These are phyloP conservation scores for Fraxinus sp. DNA, from an alignment of 305 asterid genomes.

Conservation along the genomic window DNA sequence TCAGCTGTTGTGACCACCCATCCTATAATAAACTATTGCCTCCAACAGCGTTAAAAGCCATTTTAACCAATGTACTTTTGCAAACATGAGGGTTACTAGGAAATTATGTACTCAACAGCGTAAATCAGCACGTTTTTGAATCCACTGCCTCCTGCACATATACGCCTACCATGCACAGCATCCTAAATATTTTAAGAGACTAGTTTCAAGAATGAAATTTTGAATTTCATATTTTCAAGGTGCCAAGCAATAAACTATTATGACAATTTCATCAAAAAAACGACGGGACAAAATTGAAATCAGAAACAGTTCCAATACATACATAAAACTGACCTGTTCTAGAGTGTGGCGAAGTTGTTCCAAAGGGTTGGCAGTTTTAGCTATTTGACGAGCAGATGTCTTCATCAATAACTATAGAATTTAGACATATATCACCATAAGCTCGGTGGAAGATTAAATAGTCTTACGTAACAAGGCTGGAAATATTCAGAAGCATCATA, in stretches of 20 bases:
- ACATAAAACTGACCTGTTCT: conserved; percentile 63
- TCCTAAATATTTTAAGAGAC: neutral
- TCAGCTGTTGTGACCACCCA: neutral
- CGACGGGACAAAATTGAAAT: neutral
- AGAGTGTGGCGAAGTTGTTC: conserved; percentile 76
- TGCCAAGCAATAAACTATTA: neutral
- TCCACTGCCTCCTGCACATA: neutral
- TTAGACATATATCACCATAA: conserved; percentile 2
- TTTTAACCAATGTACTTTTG: neutral
- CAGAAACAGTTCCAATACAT: conserved; percentile 7
- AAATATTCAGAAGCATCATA: conserved; percentile 12
- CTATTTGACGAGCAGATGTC: conserved; percentile 67
- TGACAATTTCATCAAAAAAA: conserved; percentile 6
- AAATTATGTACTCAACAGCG: neutral
- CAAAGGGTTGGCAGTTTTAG: conserved; percentile 70
- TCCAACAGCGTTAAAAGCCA: neutral
- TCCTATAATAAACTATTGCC: neutral
- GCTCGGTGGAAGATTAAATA: conserved; percentile 10
- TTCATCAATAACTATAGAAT: conserved; percentile 72
- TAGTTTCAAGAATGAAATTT: neutral
- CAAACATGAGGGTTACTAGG: neutral
- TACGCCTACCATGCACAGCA: neutral
- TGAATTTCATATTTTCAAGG: neutral
- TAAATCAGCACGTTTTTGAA: neutral
- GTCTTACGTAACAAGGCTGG: neutral